A percentile compares a stretch with the other conserved stretches of the same genome.
Evolutionary conservation across 495 filamentous ascomycete genomes (phyloP).

Genomic region (Penicillium ucsense): DNA sequence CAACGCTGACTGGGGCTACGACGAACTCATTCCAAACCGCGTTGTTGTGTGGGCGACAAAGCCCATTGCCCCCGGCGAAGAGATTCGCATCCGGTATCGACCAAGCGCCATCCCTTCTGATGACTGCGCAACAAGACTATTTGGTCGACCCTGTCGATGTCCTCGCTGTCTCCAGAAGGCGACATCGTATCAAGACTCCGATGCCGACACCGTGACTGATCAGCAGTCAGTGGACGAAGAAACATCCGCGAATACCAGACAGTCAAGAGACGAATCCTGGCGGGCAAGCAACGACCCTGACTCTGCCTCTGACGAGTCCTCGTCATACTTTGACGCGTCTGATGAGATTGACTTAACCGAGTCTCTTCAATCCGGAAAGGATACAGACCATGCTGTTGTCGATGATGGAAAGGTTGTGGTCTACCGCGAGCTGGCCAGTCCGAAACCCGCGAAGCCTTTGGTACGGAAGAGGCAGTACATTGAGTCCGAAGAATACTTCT

Average conservation of each 20-base stretch:
- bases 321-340: no score
- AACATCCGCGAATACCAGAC: background rate
- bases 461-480: background rate
- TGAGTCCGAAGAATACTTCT: background rate
- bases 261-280: no score
- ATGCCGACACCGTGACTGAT: background rate
- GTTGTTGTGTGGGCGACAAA: constrained; percentile 19
- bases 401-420: background rate
- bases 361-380: no score
- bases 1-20: constrained; percentile 22
- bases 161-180: background rate
- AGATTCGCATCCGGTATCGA: constrained; percentile 21
- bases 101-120: constrained; percentile 1
- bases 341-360: no score
- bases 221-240: background rate
- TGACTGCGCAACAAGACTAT: background rate
- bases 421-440: background rate
- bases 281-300: no score
- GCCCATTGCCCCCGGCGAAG: constrained; percentile 16
- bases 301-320: no score
- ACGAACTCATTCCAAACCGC: constrained; percentile 17
- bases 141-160: constrained; percentile 1
- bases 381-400: background rate
- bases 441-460: background rate
- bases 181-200: background rate